Evolutionary conservation across 2,329 filamentous ascomycete genomes (phyloP), one percentile per base, ranked within the genome.

Genomic region (Tympanopsis confertula): DNA sequence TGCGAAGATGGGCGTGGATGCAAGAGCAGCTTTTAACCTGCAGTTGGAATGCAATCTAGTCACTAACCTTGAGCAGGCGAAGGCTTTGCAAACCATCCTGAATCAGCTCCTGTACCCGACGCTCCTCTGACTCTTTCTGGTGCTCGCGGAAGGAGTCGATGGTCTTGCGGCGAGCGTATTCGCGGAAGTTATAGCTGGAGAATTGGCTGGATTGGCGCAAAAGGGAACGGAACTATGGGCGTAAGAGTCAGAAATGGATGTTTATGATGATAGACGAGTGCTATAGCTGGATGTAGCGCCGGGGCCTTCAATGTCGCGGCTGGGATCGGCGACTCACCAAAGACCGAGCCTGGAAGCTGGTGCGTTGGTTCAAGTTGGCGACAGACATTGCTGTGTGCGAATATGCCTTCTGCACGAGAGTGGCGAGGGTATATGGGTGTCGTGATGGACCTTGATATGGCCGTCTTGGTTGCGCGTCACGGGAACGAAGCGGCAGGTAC

Each of bases 171-270:
- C 80, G 83, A 38, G 91, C 88, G 62, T 98, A 98, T 59, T 95
- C 89, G 63, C 91, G 78, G 71, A 95, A 98, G 65, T 96, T 98
- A 69, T 96, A 98, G 49, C 83, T 78, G 44, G 86, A 76, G 61
- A 98, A 96, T 54, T 94, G 84, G 44, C 73, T 71, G 44, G 86
- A 79, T 59, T 91, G 83, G 50, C 88, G 83, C 52, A 96, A 69
- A 50, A 98, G 69, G 53, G 89, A 89, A 47, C 91, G 88, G 63
- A 94, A 96, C 88, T 94, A 45, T 13, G 36, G 30, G 7, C 7
- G 7, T 7, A 10, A 33, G 12, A 7, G 30, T 33, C 15, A 33
- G 30, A 12, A 10, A 13, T 33, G n/a, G n/a, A n/a, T n/a, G n/a
- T n/a, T n/a, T n/a, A n/a, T n/a, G n/a, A n/a, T n/a, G n/a, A n/a